Conservation (phyloP, 2,329 filamentous ascomycete species). For the Aureobasidium pullulans region DNA sequence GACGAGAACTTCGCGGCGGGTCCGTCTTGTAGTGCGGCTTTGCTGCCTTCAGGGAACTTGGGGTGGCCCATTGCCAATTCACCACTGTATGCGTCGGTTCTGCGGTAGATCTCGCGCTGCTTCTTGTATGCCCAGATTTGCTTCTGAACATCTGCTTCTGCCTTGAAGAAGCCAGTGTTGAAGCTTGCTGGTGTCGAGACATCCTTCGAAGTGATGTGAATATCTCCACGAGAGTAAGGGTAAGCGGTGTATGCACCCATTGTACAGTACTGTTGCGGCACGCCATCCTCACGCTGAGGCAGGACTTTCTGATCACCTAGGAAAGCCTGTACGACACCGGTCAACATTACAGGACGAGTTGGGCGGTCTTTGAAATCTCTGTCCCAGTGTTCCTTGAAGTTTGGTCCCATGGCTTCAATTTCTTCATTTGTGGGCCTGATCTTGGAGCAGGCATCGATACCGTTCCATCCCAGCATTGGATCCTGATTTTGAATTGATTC, state of each 20-base stretch:
- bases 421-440: conserved; percentile 49
- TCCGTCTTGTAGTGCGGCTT: conserved; percentile 33
- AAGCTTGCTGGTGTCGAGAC: conserved; percentile 46
- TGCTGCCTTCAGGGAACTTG: conserved; percentile 33
- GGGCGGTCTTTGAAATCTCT: conserved; percentile 42
- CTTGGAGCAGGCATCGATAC: conserved; percentile 48
- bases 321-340: conserved; percentile 30
- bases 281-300: conserved; percentile 24
- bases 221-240: conserved; percentile 53
- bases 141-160: conserved; percentile 48
- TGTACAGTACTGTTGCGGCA: conserved; percentile 45
- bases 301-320: conserved; percentile 23
- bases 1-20: neutral
- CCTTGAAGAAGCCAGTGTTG: conserved; percentile 49
- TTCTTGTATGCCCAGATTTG: conserved; percentile 59
- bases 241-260: conserved; percentile 50
- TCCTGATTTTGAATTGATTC: conserved; percentile 42
- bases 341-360: conserved; percentile 44
- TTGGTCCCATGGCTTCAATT: conserved; percentile 44
- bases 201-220: conserved; percentile 50
- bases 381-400: conserved; percentile 50
- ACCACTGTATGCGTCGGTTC: conserved; percentile 45
- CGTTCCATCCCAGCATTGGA: conserved; percentile 51
- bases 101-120: conserved; percentile 53
- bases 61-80: conserved; percentile 34